These are phyloP conservation scores for Didymella sp. DNA, from an alignment of 2,329 filamentous ascomycete species.

Conservation along the genomic window DNA sequence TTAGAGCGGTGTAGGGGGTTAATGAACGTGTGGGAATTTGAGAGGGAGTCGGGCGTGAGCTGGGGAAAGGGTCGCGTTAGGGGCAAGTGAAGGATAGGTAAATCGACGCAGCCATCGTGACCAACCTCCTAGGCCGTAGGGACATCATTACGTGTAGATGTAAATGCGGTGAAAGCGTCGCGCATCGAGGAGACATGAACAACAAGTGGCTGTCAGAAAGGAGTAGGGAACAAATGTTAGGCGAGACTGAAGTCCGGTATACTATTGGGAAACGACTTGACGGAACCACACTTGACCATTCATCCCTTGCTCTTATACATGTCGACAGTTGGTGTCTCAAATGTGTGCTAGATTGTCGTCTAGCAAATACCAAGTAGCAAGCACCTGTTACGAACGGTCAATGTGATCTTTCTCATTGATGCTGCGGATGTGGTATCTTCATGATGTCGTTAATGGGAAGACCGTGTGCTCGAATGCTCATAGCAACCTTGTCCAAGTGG, in stretches of 20 bases:
- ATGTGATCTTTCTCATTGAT: slow-evolving; percentile 7
- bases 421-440: slow-evolving; percentile 9
- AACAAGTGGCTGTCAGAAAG: not conserved
- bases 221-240: not conserved
- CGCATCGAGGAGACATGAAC: not conserved
- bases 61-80: not conserved
- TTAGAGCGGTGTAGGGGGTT: not conserved
- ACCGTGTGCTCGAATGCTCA: not conserved
- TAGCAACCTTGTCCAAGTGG: not conserved
- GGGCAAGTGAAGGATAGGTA: slow-evolving; percentile 5
- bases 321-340: not conserved
- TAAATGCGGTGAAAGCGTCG: slow-evolving; percentile 6
- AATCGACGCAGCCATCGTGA: not conserved
- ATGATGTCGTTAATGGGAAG: slow-evolving; percentile 2
- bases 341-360: not conserved
- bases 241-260: not conserved
- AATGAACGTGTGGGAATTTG: not conserved
- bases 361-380: not conserved
- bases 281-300: not conserved
- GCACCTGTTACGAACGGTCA: not conserved
- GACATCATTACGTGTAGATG: not conserved
- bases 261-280: not conserved
- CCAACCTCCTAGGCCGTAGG: not conserved
- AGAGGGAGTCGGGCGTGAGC: not conserved
- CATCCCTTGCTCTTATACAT: not conserved